A percentile compares a stretch with the other conserved stretches of the same genome.
Evolutionary conservation across 202 grass and related monocot genomes (phyloP).

Genomic region (Digitaria exilis): DNA sequence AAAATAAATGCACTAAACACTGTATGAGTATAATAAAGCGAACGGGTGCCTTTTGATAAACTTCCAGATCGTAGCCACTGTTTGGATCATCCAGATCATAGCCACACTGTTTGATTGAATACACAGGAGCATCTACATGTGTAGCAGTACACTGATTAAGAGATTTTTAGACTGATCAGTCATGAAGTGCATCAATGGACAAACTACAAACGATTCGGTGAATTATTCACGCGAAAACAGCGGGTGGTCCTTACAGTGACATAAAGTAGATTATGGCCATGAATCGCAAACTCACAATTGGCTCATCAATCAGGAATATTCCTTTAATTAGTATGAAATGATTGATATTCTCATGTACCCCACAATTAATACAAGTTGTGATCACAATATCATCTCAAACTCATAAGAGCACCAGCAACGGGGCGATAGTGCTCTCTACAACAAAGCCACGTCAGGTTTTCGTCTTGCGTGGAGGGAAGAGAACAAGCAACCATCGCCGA

Average conservation of each 20-base stretch:
- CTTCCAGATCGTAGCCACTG: background rate
- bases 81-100: background rate
- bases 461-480: too few species aligned
- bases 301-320: slow-evolving; percentile 2
- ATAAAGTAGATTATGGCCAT: background rate
- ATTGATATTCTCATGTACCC: background rate
- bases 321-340: background rate
- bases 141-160: background rate
- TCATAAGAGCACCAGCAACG: too few species aligned
- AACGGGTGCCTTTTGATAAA: background rate
- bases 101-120: background rate
- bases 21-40: too few species aligned
- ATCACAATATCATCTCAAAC: slow-evolving; percentile 3
- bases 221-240: background rate
- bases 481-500: too few species aligned
- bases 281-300: background rate
- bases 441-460: too few species aligned
- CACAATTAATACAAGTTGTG: slow-evolving; percentile 4
- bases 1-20: background rate
- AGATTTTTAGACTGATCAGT: background rate
- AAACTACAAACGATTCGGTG: background rate
- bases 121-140: background rate
- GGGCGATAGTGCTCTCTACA: too few species aligned
- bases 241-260: background rate
- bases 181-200: background rate